Conservation (phyloP, 768 basidiomycete genomes). For the Lactifluus piperatus region DNA sequence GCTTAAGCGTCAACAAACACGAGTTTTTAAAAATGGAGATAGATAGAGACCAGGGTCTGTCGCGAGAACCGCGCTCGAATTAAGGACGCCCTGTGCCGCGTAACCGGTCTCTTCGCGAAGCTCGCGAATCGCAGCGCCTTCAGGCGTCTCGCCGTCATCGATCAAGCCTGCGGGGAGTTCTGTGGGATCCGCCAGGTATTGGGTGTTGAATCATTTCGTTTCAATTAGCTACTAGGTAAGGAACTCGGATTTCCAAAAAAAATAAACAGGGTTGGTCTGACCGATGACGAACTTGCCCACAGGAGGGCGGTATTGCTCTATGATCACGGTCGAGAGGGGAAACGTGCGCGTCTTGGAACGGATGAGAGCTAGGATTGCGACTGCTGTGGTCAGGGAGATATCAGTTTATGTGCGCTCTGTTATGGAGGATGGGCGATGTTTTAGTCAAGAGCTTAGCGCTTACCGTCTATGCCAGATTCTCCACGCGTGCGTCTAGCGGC, state of each 20-base stretch:
- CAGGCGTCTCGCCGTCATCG: conserved; percentile 77
- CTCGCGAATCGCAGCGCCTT: conserved; percentile 77
- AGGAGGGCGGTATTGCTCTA: conserved; percentile 91
- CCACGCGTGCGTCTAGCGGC: conserved; percentile 78
- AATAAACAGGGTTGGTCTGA: conserved; percentile 19
- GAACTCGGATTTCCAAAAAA: neutral
- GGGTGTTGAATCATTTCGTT: neutral
- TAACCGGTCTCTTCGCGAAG: conserved; percentile 92
- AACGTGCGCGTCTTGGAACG: conserved; percentile 66
- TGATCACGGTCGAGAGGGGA: conserved; percentile 68
- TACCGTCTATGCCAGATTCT: conserved; percentile 75
- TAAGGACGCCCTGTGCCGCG: conserved; percentile 52
- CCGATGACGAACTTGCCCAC: conserved; percentile 71
- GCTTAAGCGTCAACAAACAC: neutral
- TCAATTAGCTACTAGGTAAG: neutral
- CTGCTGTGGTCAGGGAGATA: conserved; percentile 40
- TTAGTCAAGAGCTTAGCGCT: neutral
- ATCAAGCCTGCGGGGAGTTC: conserved; percentile 72
- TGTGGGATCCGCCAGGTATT: conserved; percentile 20
- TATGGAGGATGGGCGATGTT: neutral
- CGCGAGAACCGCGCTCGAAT: conserved; percentile 54
- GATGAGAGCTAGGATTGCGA: conserved; percentile 76
- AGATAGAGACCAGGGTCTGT: conserved; percentile 60
- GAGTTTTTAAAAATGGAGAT: conserved; percentile 18
- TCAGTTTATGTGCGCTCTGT: neutral